Percentiles rank a stretch among this genome's conserved stretches.
phyloP scores from a whole-genome alignment of 805 yeast genomes.

The Yamadazyma kitorensis region DNA sequence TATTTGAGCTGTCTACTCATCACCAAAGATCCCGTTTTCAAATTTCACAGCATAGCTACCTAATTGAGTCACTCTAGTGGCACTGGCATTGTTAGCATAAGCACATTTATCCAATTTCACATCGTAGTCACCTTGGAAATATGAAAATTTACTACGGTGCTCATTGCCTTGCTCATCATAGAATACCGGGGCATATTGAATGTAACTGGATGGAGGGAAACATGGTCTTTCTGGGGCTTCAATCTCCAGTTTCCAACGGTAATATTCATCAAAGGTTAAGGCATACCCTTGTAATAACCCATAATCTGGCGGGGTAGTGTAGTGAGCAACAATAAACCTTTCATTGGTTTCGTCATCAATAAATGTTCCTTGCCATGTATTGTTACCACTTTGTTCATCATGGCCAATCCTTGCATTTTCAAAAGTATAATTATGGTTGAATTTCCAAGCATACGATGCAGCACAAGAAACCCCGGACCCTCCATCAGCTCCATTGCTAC shows the following conservation, averaged over 20 bases:
- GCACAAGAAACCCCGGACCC: slow-evolving; percentile 12
- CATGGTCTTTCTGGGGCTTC: slow-evolving; percentile 1
- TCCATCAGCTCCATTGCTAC: slow-evolving; percentile 12
- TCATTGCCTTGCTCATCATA: slow-evolving; percentile 5
- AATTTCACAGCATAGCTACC: no score
- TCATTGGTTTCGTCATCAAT: slow-evolving; percentile 11
- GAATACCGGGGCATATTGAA: slow-evolving; percentile 7
- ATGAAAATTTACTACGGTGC: no score
- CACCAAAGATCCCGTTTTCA: no score
- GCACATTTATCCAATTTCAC: no score
- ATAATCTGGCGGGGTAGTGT: slow-evolving; percentile 8
- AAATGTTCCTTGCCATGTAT: slow-evolving; percentile 13
- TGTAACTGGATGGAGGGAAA: slow-evolving; percentile 6
- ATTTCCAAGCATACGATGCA: slow-evolving; percentile 10
- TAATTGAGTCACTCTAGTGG: no score
- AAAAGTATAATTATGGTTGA: slow-evolving; percentile 11
- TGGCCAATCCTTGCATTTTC: slow-evolving; percentile 2
- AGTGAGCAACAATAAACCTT: slow-evolving; percentile 5
- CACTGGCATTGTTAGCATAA: no score
- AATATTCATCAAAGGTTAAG: slow-evolving; percentile 8
- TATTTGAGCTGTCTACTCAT: no score
- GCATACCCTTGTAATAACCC: slow-evolving; percentile 3
- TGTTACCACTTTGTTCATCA: slow-evolving; percentile 2
- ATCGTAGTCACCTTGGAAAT: no score
- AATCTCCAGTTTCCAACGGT: not conserved